These are phyloP conservation scores for Mycosarcoma mackinlayi DNA, from an alignment of 1,284 basidiomycete species.

Conservation along the genomic window DNA sequence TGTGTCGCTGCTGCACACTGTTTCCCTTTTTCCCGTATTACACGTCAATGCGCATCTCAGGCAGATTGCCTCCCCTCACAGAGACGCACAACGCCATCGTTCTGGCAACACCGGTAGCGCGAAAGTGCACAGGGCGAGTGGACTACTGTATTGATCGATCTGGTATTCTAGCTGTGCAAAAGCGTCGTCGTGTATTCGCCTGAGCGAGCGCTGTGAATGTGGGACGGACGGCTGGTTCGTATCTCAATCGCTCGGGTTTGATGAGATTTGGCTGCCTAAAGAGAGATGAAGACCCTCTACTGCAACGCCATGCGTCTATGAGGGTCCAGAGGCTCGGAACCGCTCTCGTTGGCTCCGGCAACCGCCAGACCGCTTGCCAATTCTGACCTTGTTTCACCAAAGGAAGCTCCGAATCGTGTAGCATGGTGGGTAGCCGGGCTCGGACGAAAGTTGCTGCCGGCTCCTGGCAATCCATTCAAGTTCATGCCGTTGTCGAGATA, in stretches of 20 bases:
- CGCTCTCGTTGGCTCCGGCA: constrained; percentile 4
- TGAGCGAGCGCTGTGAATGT: no score
- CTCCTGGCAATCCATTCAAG: constrained; percentile 1
- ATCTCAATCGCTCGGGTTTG: neutral
- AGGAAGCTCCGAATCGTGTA: constrained; percentile 4
- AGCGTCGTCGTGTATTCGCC: neutral
- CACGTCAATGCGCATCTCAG: no score
- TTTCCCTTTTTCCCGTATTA: no score
- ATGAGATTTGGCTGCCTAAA: neutral
- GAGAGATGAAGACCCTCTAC: neutral
- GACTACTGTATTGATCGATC: no score
- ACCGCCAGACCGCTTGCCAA: constrained; percentile 20
- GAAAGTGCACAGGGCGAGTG: no score
- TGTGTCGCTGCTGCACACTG: no score
- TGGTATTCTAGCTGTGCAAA: no score
- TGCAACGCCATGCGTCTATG: constrained; percentile 12
- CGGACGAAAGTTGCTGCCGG: constrained; percentile 8
- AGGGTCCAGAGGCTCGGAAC: constrained; percentile 4
- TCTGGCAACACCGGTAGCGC: no score
- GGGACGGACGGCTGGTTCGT: no score
- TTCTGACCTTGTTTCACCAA: constrained; percentile 15
- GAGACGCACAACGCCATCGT: no score
- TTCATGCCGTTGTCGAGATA: constrained; percentile 10
- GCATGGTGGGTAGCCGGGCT: neutral
- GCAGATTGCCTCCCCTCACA: no score